phyloP scores from a whole-genome alignment of 495 filamentous ascomycete genomes.

The Neurospora tetrasperma region DNA sequence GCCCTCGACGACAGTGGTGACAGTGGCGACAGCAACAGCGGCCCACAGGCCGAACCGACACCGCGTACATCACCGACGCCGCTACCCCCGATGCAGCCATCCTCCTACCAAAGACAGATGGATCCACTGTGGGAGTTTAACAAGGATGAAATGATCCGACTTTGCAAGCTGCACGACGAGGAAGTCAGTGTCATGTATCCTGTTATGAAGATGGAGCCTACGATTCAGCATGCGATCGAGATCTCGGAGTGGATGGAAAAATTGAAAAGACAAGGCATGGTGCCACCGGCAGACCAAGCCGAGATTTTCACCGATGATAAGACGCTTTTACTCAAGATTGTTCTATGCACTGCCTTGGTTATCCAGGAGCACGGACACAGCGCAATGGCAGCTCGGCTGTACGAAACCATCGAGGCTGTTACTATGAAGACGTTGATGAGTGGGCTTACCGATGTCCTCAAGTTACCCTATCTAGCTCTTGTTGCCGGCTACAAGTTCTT shows the following conservation, averaged over 20 bases:
- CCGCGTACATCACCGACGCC: conserved; percentile 38
- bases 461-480: conserved; percentile 62
- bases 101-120: conserved; percentile 31
- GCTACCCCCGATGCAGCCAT: conserved; percentile 16
- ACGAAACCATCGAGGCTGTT: conserved; percentile 56
- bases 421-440: conserved; percentile 58
- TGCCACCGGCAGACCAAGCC: conserved; percentile 25
- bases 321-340: conserved; percentile 64
- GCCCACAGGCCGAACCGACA: conserved; percentile 40
- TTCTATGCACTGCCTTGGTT: conserved; percentile 63
- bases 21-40: conserved; percentile 13
- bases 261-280: conserved; percentile 18
- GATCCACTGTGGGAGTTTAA: conserved; percentile 70
- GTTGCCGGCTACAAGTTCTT: conserved; percentile 79
- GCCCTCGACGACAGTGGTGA: conserved; percentile 43
- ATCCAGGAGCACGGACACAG: conserved; percentile 70
- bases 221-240: conserved; percentile 52
- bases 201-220: conserved; percentile 56
- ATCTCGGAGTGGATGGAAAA: conserved; percentile 61
- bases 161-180: conserved; percentile 68
- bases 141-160: conserved; percentile 59
- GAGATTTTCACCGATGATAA: conserved; percentile 58
- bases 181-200: conserved; percentile 85
- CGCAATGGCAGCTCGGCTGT: conserved; percentile 58
- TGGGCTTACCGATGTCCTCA: conserved; percentile 54